Base-by-base conservation (phyloP, 495 filamentous ascomycete species). In the Elaphomyces granulatus region DNA sequence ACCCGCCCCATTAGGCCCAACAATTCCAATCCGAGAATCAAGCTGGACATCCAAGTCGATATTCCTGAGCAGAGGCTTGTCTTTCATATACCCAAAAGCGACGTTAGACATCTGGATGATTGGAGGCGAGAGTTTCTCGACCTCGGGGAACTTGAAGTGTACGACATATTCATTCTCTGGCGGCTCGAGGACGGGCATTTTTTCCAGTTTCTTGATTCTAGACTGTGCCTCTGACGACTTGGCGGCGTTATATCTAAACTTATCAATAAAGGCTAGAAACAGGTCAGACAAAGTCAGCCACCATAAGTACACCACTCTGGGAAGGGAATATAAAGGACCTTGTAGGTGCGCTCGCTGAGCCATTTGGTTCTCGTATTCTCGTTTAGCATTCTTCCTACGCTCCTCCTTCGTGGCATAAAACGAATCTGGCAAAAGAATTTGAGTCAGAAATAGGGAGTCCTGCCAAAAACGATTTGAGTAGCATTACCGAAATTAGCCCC, bases 321-420 rank as follows among this genome's bases (percentile, higher is more conserved):
- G 12, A 33, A 4, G 40, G 9, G 39, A 18, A 28, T 35, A 32
- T 8, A 17, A 41, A 60, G 32, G 44, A 67, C 63, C 61, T 70
- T 81, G 78, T 33, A 99, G 68, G 65, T 99, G 90, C 20, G 85
- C 86, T 38, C 90, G 72, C 56, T 85, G 77, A 6, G 71, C 83
- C 84, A 94, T 93, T 58, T 99, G 92, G 61, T 92, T 96, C 60
- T 99, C 90, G 59, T 99, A 99, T 60, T 99, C 90, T 37, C 87
- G 78, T 72, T 86, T 87, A 31, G 90, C 90, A 23, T 81, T 87
- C 74, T 96, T 99, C 48, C 88, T 79, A 17, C 90, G 79, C 66
- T 99, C 90, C 55, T 99, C 90, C 55, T 85, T 88, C 18, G 88
- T 95, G 3, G 87, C 87, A 55, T 99, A 99, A 73, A 99, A 99